phyloP scores from a whole-genome alignment of 2,329 filamentous ascomycete genomes.

The Botryotinia calthae region DNA sequence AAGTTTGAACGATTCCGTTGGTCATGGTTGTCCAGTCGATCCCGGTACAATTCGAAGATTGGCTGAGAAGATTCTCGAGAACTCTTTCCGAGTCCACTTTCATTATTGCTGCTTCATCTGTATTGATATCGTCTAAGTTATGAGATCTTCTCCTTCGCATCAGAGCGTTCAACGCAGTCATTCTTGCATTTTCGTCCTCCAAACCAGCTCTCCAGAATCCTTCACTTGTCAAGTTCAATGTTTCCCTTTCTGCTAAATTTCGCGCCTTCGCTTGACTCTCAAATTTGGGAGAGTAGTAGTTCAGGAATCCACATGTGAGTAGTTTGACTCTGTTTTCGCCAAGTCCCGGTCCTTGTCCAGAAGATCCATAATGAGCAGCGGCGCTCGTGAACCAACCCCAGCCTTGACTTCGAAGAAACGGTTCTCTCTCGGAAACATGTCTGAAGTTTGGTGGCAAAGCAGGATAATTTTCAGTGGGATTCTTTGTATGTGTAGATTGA shows the following conservation, averaged over 20 bases:
- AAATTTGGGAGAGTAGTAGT: constrained; percentile 46
- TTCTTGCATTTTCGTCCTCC: constrained; percentile 31
- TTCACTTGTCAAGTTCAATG: constrained; percentile 44
- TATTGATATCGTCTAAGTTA: constrained; percentile 38
- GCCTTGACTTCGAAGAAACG: constrained; percentile 42
- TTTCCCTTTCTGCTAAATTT: constrained; percentile 38
- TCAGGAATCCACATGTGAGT: constrained; percentile 45
- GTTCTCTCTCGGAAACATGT: constrained; percentile 37
- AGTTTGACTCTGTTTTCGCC: constrained; percentile 46
- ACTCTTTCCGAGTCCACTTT: constrained; percentile 38
- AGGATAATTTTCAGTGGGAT: constrained; percentile 37
- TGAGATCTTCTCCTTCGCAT: constrained; percentile 42
- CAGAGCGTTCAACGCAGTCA: constrained; percentile 38
- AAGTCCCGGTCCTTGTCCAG: constrained; percentile 40
- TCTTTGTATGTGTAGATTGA: constrained; percentile 31
- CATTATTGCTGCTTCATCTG: constrained; percentile 40
- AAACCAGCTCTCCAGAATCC: constrained; percentile 42
- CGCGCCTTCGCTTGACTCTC: constrained; percentile 37
- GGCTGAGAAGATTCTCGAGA: constrained; percentile 33
- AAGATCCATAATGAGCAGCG: constrained; percentile 45
- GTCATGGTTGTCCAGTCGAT: constrained; percentile 47
- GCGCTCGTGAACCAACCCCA: constrained; percentile 49
- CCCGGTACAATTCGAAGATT: constrained; percentile 39
- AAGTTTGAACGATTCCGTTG: constrained; percentile 45
- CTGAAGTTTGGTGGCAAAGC: constrained; percentile 42